Conservation (phyloP, 768 basidiomycete species). For the Vararia minispora region DNA sequence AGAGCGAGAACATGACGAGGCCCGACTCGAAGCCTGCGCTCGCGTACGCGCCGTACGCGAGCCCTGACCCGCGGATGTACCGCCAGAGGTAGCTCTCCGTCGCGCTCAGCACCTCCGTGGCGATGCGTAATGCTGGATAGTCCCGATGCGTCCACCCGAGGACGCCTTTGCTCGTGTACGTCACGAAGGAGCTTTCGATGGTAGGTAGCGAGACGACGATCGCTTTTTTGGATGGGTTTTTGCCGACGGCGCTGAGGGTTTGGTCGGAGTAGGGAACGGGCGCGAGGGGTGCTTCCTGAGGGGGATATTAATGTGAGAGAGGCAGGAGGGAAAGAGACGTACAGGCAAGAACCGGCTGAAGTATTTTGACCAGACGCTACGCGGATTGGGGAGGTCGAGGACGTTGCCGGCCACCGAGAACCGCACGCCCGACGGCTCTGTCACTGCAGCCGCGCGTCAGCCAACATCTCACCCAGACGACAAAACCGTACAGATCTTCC, state of each 20-base stretch:
- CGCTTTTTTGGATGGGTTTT: conserved; percentile 61
- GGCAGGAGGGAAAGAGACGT: conserved; percentile 11
- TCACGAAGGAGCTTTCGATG: conserved; percentile 87
- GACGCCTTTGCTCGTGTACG: conserved; percentile 68
- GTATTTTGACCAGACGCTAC: conserved; percentile 61
- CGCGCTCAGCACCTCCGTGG: conserved; percentile 81
- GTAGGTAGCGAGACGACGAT: conserved; percentile 83
- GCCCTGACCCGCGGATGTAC: conserved; percentile 85
- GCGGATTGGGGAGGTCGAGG: conserved; percentile 54
- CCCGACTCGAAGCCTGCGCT: conserved; percentile 71
- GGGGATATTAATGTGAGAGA: conserved; percentile 3
- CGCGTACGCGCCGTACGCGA: conserved; percentile 87
- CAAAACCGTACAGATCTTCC: conserved; percentile 43
- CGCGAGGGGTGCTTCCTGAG: conserved; percentile 40
- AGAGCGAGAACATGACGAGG: conserved; percentile 62
- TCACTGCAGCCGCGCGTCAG: conserved; percentile 39
- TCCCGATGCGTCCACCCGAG: conserved; percentile 75
- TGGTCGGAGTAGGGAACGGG: conserved; percentile 57
- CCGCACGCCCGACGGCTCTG: conserved; percentile 70
- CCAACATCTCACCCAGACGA: not conserved
- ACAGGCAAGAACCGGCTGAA: conserved; percentile 56
- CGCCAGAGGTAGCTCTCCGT: conserved; percentile 94
- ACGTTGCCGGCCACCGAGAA: conserved; percentile 90
- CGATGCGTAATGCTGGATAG: conserved; percentile 76
- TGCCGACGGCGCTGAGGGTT: conserved; percentile 68